Evolutionary conservation across 1,284 basidiomycete species (phyloP).

Genomic region (Leccinum solheimii): DNA sequence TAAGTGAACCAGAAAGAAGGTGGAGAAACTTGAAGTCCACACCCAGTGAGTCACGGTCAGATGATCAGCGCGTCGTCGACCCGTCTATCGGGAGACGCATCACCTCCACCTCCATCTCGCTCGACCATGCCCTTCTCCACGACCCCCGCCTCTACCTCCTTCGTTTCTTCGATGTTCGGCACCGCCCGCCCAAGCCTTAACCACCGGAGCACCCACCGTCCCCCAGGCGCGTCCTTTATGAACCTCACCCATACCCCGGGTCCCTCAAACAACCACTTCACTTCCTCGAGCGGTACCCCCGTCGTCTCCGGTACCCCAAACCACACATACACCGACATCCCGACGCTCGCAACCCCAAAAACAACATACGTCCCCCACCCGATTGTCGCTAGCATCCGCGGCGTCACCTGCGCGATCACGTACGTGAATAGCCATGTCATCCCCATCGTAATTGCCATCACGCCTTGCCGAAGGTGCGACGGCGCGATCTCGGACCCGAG

Average conservation of each 20-base stretch:
- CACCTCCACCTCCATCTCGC: neutral
- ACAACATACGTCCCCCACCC: constrained; percentile 53
- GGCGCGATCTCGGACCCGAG: constrained; percentile 49
- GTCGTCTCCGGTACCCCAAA: constrained; percentile 47
- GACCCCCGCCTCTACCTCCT: constrained; percentile 7
- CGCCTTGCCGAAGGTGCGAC: constrained; percentile 45
- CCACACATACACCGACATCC: constrained; percentile 48
- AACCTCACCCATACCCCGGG: constrained; percentile 39
- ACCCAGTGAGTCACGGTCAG: neutral
- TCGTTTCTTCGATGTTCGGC: constrained; percentile 29
- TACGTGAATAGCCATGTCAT: constrained; percentile 50
- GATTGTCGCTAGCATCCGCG: constrained; percentile 48
- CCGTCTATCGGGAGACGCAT: constrained; percentile 1
- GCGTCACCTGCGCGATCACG: constrained; percentile 50
- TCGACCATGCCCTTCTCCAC: neutral
- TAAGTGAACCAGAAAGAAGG: neutral
- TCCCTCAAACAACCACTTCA: constrained; percentile 46
- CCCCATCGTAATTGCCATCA: constrained; percentile 42
- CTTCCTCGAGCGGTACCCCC: constrained; percentile 49
- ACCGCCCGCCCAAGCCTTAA: constrained; percentile 25
- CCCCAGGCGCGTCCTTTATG: constrained; percentile 47
- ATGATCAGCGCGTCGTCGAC: neutral
- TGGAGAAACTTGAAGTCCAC: neutral
- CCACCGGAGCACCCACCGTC: constrained; percentile 38
- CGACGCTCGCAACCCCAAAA: constrained; percentile 46